Conservation (phyloP, 345 rosid species). For the Arabidopsis thaliana region DNA sequence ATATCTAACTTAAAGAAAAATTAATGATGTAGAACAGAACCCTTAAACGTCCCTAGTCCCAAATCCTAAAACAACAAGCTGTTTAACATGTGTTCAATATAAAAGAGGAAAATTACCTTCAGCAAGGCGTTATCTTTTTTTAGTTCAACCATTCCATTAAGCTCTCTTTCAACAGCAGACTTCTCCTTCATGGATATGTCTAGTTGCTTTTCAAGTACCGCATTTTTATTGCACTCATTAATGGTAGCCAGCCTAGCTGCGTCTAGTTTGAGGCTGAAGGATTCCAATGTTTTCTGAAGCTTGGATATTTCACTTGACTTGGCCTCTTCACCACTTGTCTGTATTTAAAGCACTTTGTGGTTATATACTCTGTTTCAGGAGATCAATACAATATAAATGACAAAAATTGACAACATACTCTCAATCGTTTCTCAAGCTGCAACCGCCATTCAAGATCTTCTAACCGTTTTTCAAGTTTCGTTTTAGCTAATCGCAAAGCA, state of each 20-base stretch:
- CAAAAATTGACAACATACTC: constrained; percentile 59
- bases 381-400: constrained; percentile 29
- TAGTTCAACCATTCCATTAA: constrained; percentile 63
- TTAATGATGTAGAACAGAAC: constrained; percentile 1
- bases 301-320: constrained; percentile 74
- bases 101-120: constrained; percentile 57
- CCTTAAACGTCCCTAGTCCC: constrained; percentile 24
- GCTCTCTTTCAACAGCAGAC: constrained; percentile 74
- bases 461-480: constrained; percentile 88
- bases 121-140: constrained; percentile 71
- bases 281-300: constrained; percentile 73
- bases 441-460: constrained; percentile 95
- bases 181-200: constrained; percentile 76
- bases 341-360: constrained; percentile 39
- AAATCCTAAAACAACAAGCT: constrained; percentile 30
- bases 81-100: constrained; percentile 5
- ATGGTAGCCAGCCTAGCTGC: constrained; percentile 88
- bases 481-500: constrained; percentile 91
- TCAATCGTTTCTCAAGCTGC: constrained; percentile 84
- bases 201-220: constrained; percentile 80
- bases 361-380: constrained; percentile 33
- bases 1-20: constrained; percentile 1
- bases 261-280: constrained; percentile 86
- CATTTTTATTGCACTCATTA: constrained; percentile 89
- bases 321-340: constrained; percentile 84